Evolutionary conservation across 2,329 filamentous ascomycete species (phyloP).

Genomic region (Diaporthe australafricana): DNA sequence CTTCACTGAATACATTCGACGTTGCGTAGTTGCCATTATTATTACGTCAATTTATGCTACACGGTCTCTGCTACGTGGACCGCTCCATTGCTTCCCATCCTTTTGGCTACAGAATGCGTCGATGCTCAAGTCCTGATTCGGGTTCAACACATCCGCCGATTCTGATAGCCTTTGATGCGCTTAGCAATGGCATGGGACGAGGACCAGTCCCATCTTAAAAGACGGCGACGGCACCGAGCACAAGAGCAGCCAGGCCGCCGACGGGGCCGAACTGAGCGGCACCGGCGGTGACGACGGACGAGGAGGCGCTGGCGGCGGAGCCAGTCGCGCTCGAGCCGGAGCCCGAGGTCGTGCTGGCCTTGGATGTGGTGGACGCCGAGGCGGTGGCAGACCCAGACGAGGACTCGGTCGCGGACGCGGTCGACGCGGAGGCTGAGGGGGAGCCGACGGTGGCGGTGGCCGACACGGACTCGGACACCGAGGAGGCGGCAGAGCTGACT

Average conservation of each 20-base stretch:
- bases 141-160: too few relatives aligned
- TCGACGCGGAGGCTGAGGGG: not conserved
- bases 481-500: not conserved
- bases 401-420: not conserved
- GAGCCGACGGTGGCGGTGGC: not conserved
- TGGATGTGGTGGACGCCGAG: not conserved
- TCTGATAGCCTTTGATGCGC: not conserved
- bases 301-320: not conserved
- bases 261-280: conserved; percentile 21
- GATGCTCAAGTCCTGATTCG: not conserved
- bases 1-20: not conserved
- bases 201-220: not conserved
- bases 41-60: not conserved
- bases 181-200: too few relatives aligned
- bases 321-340: not conserved
- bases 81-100: not conserved
- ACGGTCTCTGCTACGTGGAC: not conserved
- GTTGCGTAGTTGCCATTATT: not conserved
- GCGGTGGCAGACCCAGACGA: not conserved
- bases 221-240: conserved; percentile 12
- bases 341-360: not conserved
- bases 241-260: conserved; percentile 12
- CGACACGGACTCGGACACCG: not conserved
- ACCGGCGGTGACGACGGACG: conserved; percentile 10
- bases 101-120: not conserved